Conservation (phyloP, 116 monocot genomes). For the Cymodocea nodosa region DNA sequence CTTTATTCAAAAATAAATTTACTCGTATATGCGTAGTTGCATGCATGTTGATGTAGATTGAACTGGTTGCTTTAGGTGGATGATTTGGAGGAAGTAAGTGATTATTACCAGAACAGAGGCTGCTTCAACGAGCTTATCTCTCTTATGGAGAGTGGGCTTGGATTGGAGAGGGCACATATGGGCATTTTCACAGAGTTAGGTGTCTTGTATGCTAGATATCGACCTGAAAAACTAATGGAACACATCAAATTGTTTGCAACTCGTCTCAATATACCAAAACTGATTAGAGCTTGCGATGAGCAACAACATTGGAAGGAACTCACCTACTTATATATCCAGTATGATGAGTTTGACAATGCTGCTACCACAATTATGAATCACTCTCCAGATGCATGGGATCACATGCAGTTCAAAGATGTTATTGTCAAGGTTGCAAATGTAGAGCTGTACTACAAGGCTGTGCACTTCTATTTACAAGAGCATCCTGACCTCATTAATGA, state of each 20-base stretch:
- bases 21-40: too few relatives aligned
- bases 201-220: slow-evolving; percentile 89
- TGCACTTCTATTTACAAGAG: slow-evolving; percentile 76
- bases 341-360: slow-evolving; percentile 97
- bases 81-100: slow-evolving; percentile 98
- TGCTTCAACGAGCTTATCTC: slow-evolving; percentile 93
- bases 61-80: slow-evolving; percentile 35
- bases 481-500: slow-evolving; percentile 95
- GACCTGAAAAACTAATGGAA: slow-evolving; percentile 91
- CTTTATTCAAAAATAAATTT: not conserved
- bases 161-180: slow-evolving; percentile 95
- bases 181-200: slow-evolving; percentile 98
- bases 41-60: not conserved
- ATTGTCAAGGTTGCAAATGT: slow-evolving; percentile 89
- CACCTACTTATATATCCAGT: slow-evolving; percentile 87
- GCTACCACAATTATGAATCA: slow-evolving; percentile 95
- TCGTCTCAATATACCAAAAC: slow-evolving; percentile 40
- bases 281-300: slow-evolving; percentile 84
- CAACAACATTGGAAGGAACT: slow-evolving; percentile 98
- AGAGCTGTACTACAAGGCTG: slow-evolving; percentile 99
- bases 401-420: slow-evolving; percentile 99
- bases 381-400: slow-evolving; percentile 63
- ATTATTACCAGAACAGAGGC: slow-evolving; percentile 96
- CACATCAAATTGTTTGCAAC: slow-evolving; percentile 85
- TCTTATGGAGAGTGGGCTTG: slow-evolving; percentile 97